Percentiles rank a stretch among this genome's conserved stretches.
phyloP scores from a whole-genome alignment of 345 rosid species.

The Salix koriyanagi region DNA sequence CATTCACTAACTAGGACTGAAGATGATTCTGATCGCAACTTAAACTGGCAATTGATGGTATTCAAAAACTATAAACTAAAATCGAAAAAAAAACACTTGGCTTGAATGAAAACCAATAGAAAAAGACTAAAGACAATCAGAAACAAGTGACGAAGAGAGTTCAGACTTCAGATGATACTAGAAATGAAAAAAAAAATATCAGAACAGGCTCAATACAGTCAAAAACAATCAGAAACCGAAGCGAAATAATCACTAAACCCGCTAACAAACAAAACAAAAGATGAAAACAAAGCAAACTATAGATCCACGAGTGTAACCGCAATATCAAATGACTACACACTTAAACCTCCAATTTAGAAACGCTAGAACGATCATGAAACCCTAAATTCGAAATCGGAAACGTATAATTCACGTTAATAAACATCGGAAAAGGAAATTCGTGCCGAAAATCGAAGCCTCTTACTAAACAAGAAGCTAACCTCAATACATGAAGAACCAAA shows the following conservation, averaged over 20 bases:
- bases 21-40: background rate
- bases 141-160: constrained; percentile 9
- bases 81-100: background rate
- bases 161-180: constrained; percentile 21
- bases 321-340: constrained; percentile 36
- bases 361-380: constrained; percentile 21
- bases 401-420: constrained; percentile 18
- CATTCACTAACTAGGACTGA: background rate
- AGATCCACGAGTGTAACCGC: constrained; percentile 49
- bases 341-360: constrained; percentile 29
- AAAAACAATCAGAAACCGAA: background rate
- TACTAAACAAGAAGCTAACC: constrained; percentile 27
- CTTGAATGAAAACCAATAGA: constrained; percentile 1
- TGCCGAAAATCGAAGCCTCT: constrained; percentile 20
- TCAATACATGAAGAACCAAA: constrained; percentile 13
- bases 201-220: constrained; percentile 1
- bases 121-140: background rate
- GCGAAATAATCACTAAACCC: constrained; percentile 12
- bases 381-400: constrained; percentile 22
- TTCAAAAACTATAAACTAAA: background rate
- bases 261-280: constrained; percentile 8
- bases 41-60: background rate
- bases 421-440: constrained; percentile 18
- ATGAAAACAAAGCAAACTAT: constrained; percentile 20
- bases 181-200: background rate